phyloP scores from a whole-genome alignment of 768 basidiomycete genomes.

The Phylloporus scabripes region DNA sequence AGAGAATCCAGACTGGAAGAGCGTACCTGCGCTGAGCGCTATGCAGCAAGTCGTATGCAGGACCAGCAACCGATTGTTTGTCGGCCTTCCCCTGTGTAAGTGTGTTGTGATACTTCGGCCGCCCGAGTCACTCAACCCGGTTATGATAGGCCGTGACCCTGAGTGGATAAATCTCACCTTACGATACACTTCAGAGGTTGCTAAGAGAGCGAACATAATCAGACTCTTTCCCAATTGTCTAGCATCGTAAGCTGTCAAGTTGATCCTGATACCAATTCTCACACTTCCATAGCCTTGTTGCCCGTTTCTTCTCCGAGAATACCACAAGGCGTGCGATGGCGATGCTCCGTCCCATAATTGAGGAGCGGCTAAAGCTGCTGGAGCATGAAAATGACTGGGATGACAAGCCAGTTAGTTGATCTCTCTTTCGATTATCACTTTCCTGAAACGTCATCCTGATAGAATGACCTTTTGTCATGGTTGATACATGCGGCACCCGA shows the following conservation, averaged over 20 bases:
- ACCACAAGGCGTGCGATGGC: slow-evolving; percentile 10
- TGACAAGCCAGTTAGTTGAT: slow-evolving; percentile 30
- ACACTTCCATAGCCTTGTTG: slow-evolving; percentile 14
- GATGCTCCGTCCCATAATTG: slow-evolving; percentile 25
- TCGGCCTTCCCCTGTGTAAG: slow-evolving; percentile 43
- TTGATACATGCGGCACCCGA: slow-evolving; percentile 24
- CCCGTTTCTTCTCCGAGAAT: slow-evolving; percentile 9
- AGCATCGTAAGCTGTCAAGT: slow-evolving; percentile 25
- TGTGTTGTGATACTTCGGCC: not conserved
- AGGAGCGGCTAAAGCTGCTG: slow-evolving; percentile 22
- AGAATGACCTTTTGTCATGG: slow-evolving; percentile 35
- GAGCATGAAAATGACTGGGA: slow-evolving; percentile 25
- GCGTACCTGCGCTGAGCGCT: slow-evolving; percentile 23
- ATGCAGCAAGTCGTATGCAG: slow-evolving; percentile 36
- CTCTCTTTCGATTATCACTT: not conserved
- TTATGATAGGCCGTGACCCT: slow-evolving; percentile 24
- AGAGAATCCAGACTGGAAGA: slow-evolving; percentile 36
- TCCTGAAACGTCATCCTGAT: not conserved
- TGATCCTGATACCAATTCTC: not conserved
- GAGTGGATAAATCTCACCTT: slow-evolving; percentile 31
- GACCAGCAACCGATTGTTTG: slow-evolving; percentile 42
- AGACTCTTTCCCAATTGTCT: slow-evolving; percentile 31
- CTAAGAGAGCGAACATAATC: slow-evolving; percentile 19
- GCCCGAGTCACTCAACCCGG: not conserved
- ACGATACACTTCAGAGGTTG: slow-evolving; percentile 29